Percentiles rank a stretch among this genome's conserved stretches.
These are phyloP conservation scores for Schwanniomyces etchellsii DNA, from an alignment of 1,139 yeast species.

Conservation along the genomic window DNA sequence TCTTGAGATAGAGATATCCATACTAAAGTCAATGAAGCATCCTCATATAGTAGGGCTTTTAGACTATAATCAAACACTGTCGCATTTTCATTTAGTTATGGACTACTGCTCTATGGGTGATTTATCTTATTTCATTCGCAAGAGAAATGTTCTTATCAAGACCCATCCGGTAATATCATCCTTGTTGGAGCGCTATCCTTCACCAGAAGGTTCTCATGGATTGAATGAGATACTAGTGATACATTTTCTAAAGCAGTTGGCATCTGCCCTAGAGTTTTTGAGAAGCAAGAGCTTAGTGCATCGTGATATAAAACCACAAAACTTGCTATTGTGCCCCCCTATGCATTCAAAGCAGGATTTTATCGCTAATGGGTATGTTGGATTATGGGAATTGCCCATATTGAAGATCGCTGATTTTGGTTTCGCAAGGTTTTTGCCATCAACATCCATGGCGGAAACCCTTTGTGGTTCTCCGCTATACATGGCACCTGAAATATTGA, in stretches of 20 bases:
- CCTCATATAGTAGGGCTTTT: constrained; percentile 86
- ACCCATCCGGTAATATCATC: constrained; percentile 79
- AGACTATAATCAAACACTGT: constrained; percentile 73
- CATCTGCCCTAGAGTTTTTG: constrained; percentile 77
- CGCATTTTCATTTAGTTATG: constrained; percentile 90
- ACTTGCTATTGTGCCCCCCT: constrained; percentile 74
- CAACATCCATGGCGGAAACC: constrained; percentile 92
- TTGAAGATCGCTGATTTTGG: constrained; percentile 96
- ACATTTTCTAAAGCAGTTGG: constrained; percentile 81
- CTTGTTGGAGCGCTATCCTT: constrained; percentile 75
- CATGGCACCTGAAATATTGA: constrained; percentile 96
- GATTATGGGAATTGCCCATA: constrained; percentile 83
- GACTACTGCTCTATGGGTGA: constrained; percentile 96
- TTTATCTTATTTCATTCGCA: constrained; percentile 77
- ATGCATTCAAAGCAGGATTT: constrained; percentile 58
- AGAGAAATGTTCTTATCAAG: constrained; percentile 62
- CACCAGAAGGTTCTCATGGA: constrained; percentile 73
- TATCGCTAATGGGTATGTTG: constrained; percentile 53
- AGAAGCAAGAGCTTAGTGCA: constrained; percentile 83
- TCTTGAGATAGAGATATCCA: constrained; percentile 84
- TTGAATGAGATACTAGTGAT: constrained; percentile 71
- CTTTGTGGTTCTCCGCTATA: constrained; percentile 95
- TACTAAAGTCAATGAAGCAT: constrained; percentile 78
- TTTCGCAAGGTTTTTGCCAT: constrained; percentile 89
- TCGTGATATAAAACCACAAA: constrained; percentile 93